Evolutionary conservation across 257 asterid species (phyloP), one percentile per base, ranked within the genome.

Genomic region (Solanum virginianum): DNA sequence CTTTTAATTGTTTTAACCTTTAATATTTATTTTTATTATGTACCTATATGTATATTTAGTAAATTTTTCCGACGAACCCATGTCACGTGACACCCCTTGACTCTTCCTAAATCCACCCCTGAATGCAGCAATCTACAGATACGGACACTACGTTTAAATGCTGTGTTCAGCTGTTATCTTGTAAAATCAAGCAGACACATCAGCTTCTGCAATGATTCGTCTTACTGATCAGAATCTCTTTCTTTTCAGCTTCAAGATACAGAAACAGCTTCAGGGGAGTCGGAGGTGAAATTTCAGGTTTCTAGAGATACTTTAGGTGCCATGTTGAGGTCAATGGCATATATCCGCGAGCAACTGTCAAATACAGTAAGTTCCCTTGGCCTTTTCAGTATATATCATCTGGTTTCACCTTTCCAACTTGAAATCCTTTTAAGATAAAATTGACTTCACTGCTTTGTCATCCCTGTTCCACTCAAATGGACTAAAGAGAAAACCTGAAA

Each of bases 281-380:
- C 94, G 26, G 98, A 93, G 88, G 94, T 94, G 84, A 94, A 94
- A 86, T 94, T 94, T 88, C 97, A 93, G 90, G 98, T 94, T 85
- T 93, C 97, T 20, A 94, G 91, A 86, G 97, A 94, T 83, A 90
- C 97, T 45, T 88, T 92, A 80, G 94, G 92, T 66, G 91, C 97
- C 39, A 94, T 94, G 97, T 85, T 94, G 88, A 89, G 96, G 82
- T 94, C 98, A 62, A 92, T 93, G 96, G 94, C 94, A 82, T 91
- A 92, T 87, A 92, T 94, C 65, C 93, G 92, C 15, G 93, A 93
- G 87, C 97, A 93, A 69, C 96, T 94, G 24, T 79, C 29, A 9
- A 82, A 63, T 63, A 63, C 85, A 63, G 85, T 82, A 63, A 43
- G 85, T 63, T 62, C 18, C 63, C 59, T 82, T 18, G 91, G 93